phyloP scores from a whole-genome alignment of 176 grass and related monocot species.

The Raddia distichophylla region DNA sequence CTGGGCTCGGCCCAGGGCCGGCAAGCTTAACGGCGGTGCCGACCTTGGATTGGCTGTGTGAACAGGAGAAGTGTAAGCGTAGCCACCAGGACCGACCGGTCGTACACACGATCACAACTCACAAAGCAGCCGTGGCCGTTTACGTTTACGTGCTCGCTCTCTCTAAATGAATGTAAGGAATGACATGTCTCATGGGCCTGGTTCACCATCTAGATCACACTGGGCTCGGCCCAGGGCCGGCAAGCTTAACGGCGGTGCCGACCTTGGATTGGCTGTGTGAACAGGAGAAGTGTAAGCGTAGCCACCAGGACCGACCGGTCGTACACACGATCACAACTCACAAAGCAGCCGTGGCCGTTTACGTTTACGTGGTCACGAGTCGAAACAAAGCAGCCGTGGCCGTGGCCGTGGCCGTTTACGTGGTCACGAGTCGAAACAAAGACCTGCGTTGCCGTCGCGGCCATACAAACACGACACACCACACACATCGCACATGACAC shows the following conservation, averaged over 20 bases:
- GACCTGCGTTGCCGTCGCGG: neutral
- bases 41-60: too few relatives aligned
- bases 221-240: neutral
- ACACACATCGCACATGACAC: too few relatives aligned
- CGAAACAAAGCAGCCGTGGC: constrained; percentile 5
- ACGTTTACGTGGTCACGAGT: constrained; percentile 31
- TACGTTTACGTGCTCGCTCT: constrained; percentile 37
- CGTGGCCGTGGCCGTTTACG: constrained; percentile 24
- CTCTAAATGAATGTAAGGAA: too few relatives aligned
- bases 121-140: constrained; percentile 1
- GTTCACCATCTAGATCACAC: too few relatives aligned
- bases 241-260: too few relatives aligned
- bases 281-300: neutral
- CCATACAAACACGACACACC: neutral
- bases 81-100: neutral
- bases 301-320: neutral
- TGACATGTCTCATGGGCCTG: too few relatives aligned
- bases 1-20: neutral
- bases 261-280: neutral
- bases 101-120: too few relatives aligned
- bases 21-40: too few relatives aligned
- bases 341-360: constrained; percentile 1
- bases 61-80: neutral
- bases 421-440: constrained; percentile 1
- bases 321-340: too few relatives aligned